Evolutionary conservation across 2,329 filamentous ascomycete genomes (phyloP), one percentile per base, ranked within the genome.

Genomic region (Pyrenophora teres): DNA sequence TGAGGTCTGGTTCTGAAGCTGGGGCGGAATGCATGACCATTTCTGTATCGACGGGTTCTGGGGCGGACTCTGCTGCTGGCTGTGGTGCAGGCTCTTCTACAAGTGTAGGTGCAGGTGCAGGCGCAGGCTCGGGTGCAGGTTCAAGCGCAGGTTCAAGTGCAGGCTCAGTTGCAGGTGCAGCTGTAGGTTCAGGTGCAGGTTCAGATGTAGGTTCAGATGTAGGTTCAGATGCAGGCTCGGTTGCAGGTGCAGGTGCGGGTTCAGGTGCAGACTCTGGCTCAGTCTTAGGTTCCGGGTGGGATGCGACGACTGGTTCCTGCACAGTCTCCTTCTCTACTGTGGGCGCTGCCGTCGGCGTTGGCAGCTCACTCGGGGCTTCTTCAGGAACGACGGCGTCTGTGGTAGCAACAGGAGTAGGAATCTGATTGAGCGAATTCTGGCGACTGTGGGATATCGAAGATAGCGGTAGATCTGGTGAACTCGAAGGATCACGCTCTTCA

Each of bases 401-500:
- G 37, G 46, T 49, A 8, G 52, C 57, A 30, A 47, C 47, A 45
- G 65, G 56, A 13, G 62, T 63, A 10, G 65, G 63, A 4, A 64
- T 46, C 42, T 71, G 63, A 37, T 59, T 66, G 12, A 60, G 50
- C 9, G 75, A 77, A 19, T 66, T 70, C 42, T 72, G 71, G 30
- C 71, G 66, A 59, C 72, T 76, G 46, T 76, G 74, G n/a, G 65
- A 60, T 8, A 64, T 64, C 3, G 64, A 53, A 13, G 70, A 69
- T 6, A 78, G 59, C n/a, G 76, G 76, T 23, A 76, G 56, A 16
- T 78, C 76, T 15, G 76, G 74, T 3, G 76, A 77, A 54, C 72
- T 77, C 1, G 74, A 75, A 2, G 64, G 58, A 40, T 76, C 74
- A 23, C 61, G 62, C 32, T 56, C 55, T 35, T 58, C 25, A 7